Conservation (phyloP, 2,329 filamentous ascomycete species). For the Helminthosporium solani region DNA sequence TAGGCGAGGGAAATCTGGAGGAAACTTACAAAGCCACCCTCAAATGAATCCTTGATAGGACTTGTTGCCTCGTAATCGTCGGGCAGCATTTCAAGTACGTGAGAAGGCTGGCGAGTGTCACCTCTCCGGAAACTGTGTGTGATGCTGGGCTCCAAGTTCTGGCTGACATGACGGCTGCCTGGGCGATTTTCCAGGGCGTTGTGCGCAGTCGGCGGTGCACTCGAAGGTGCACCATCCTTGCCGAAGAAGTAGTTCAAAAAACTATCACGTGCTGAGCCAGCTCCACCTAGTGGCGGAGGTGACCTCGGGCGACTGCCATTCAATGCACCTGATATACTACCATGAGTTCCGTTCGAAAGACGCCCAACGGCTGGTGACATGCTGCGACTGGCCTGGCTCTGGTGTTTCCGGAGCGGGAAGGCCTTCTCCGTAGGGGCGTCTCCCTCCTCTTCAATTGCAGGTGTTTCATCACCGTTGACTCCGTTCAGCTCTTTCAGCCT, state of each 20-base stretch:
- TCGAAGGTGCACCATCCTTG: constrained; percentile 69
- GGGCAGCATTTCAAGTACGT: constrained; percentile 44
- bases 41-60: constrained; percentile 38
- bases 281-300: constrained; percentile 58
- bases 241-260: constrained; percentile 99
- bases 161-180: constrained; percentile 69
- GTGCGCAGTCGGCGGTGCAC: constrained; percentile 46
- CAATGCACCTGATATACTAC: constrained; percentile 62
- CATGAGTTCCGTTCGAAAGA: constrained; percentile 60
- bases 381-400: constrained; percentile 66
- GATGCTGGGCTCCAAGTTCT: constrained; percentile 77
- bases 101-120: constrained; percentile 56
- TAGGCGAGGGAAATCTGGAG: not conserved
- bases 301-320: constrained; percentile 66
- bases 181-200: constrained; percentile 40
- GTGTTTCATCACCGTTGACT: constrained; percentile 57
- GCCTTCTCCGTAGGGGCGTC: constrained; percentile 57
- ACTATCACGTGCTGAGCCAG: constrained; percentile 75
- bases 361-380: constrained; percentile 76
- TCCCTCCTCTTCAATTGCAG: constrained; percentile 63
- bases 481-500: constrained; percentile 78
- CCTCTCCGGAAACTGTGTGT: constrained; percentile 75
- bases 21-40: constrained; percentile 61
- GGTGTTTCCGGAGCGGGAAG: constrained; percentile 62
- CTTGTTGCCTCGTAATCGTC: constrained; percentile 46